Conservation (phyloP, 176 grass and related monocot genomes). For the Aechmea fasciata region DNA sequence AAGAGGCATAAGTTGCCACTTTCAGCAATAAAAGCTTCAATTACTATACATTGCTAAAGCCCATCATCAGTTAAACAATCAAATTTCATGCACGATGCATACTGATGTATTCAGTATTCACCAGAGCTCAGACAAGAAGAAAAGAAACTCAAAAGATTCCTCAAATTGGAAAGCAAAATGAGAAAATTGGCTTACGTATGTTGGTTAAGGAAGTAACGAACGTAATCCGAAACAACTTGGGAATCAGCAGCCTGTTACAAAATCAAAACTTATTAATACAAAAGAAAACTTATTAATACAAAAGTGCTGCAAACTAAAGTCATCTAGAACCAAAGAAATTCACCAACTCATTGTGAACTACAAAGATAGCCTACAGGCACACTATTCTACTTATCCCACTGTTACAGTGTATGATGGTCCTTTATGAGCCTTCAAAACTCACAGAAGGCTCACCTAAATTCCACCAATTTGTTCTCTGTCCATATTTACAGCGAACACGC, state of each 20-base stretch:
- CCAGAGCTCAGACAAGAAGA: background rate
- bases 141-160: background rate
- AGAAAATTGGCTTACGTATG: slow-evolving; percentile 62
- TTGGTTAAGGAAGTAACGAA: slow-evolving; percentile 92
- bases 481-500: slow-evolving; percentile 39
- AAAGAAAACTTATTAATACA: slow-evolving; percentile 7
- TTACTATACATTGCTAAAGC: too few species aligned
- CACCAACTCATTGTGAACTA: background rate
- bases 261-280: slow-evolving; percentile 16
- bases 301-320: background rate
- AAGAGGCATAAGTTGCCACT: too few species aligned
- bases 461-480: slow-evolving; percentile 33
- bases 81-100: background rate
- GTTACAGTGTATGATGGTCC: slow-evolving; percentile 23
- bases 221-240: slow-evolving; percentile 91
- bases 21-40: too few species aligned
- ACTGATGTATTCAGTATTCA: background rate
- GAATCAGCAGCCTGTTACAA: slow-evolving; percentile 74
- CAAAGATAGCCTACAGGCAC: background rate
- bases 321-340: background rate
- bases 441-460: slow-evolving; percentile 31
- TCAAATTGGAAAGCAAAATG: background rate
- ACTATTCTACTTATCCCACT: background rate
- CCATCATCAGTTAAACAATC: background rate
- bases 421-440: slow-evolving; percentile 24